phyloP scores from a whole-genome alignment of 108 stramenopile species.

The Aurantiochytrium sp. region DNA sequence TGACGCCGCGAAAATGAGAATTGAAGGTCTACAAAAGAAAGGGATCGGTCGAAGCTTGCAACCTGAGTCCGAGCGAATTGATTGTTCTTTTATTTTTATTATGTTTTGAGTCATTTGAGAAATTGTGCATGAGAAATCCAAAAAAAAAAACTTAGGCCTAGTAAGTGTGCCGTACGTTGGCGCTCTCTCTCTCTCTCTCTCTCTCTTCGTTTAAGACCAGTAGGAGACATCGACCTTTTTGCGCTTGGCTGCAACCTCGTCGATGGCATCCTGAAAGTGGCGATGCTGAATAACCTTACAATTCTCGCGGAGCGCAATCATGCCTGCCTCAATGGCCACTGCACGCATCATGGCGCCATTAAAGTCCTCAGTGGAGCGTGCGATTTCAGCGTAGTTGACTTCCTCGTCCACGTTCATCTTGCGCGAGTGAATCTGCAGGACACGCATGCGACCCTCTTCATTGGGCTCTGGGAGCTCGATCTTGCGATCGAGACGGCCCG shows the following conservation, averaged over 20 bases:
- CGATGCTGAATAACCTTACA: conserved; percentile 72
- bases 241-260: conserved; percentile 95
- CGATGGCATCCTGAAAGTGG: conserved; percentile 95
- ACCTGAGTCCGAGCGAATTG: too few species aligned
- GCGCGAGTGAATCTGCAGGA: conserved; percentile 84
- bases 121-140: too few species aligned
- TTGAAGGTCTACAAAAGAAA: too few species aligned
- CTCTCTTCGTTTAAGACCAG: background rate
- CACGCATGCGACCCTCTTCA: conserved; percentile 83
- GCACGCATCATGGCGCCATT: conserved; percentile 97
- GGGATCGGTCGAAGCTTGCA: too few species aligned
- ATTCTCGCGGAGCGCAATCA: conserved; percentile 83
- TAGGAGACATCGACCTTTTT: conserved; percentile 62
- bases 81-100: too few species aligned
- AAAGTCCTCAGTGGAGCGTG: conserved; percentile 90
- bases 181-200: too few species aligned
- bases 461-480: conserved; percentile 96
- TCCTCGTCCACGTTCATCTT: conserved; percentile 81
- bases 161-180: too few species aligned
- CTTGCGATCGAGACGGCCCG: conserved; percentile 93
- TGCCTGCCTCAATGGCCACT: conserved; percentile 97
- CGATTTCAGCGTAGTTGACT: conserved; percentile 89
- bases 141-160: too few species aligned
- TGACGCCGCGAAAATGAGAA: too few species aligned
- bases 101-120: too few species aligned